Evolutionary conservation across 495 filamentous ascomycete species (phyloP), one percentile per base, ranked within the genome.

Genomic region (Trypethelium eluteriae): DNA sequence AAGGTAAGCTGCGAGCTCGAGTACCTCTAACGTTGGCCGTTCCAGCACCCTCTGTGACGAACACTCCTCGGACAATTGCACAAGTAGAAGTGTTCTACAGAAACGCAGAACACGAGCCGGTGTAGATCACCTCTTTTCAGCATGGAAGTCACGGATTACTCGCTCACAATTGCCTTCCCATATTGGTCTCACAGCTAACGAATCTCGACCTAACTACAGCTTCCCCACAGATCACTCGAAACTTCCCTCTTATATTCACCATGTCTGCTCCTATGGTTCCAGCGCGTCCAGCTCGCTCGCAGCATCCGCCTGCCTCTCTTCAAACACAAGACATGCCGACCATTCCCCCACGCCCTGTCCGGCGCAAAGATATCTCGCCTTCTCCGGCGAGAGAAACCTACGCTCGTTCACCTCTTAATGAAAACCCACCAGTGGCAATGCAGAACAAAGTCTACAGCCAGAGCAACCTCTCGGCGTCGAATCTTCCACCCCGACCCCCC

Each of bases 321-420:
- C 69, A 10, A 70, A 66, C 25, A 66, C 73, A 72, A 64, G 75
- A 75, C 63, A 66, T 80, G 39, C 86, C 86, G 49, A 79, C 80
- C 70, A 74, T 89, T 49, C 92, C 92, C 62, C 88, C 91, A 41
- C 87, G 92, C 62, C 91, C 92, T 36, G 82, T 84, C 67, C 83
- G 83, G 67, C 86, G 81, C 67, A 68, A 85, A 63, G 89, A 95
- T 67, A 89, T 90, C 74, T 91, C 91, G 25, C 73, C 86, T 64
- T 95, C 91, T 68, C 92, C 92, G 39, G 82, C 86, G 66, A 84
- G 86, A 63, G 86, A 90, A 69, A 85, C 84, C 73, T 96, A 89
- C 76, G 88, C 92, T 14, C 89, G 87, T 32, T 97, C 93, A 46
- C 93, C 93, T 2, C 78, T 97, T 70, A 92, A 94, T 76, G 90